Conservation (phyloP, 495 filamentous ascomycete species). For the Trichoderma asperelloides region DNA sequence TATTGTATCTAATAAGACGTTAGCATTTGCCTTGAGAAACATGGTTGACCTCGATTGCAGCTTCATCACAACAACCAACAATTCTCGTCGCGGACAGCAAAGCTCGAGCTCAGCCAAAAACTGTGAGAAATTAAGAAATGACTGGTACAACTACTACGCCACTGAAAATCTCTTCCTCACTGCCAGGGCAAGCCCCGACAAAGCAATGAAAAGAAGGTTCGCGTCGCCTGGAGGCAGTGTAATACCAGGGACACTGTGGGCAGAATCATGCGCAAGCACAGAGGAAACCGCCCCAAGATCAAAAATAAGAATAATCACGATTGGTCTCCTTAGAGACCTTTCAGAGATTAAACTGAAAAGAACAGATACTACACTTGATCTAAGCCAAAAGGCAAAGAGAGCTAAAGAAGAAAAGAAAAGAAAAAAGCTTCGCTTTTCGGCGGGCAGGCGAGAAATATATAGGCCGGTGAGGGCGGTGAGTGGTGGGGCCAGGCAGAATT, state of each 20-base stretch:
- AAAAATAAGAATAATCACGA: conserved; percentile 82
- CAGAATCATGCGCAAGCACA: conserved; percentile 23
- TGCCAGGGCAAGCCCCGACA: conserved; percentile 19
- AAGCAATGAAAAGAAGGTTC: conserved; percentile 22
- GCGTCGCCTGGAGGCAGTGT: conserved; percentile 27
- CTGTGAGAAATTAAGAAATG: no score
- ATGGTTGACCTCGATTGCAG: not conserved
- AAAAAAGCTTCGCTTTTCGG: conserved; percentile 12
- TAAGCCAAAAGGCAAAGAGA: conserved; percentile 69
- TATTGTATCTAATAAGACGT: not conserved
- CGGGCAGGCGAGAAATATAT: conserved; percentile 6
- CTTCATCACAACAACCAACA: not conserved
- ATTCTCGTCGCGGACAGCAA: not conserved
- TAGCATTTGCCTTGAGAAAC: not conserved
- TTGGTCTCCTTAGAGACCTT: conserved; percentile 58
- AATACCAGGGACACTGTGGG: conserved; percentile 25
- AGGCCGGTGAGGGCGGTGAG: not conserved
- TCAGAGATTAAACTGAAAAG: conserved; percentile 94
- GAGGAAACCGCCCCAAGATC: conserved; percentile 46
- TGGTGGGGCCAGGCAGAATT: not conserved
- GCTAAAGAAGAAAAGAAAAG: conserved; percentile 31
- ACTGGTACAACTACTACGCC: no score
- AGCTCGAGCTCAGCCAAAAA: no score
- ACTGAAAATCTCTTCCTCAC: conserved; percentile 19
- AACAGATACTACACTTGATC: conserved; percentile 99